phyloP scores from a whole-genome alignment of 768 basidiomycete species.

The Lactifluus subvellereus region DNA sequence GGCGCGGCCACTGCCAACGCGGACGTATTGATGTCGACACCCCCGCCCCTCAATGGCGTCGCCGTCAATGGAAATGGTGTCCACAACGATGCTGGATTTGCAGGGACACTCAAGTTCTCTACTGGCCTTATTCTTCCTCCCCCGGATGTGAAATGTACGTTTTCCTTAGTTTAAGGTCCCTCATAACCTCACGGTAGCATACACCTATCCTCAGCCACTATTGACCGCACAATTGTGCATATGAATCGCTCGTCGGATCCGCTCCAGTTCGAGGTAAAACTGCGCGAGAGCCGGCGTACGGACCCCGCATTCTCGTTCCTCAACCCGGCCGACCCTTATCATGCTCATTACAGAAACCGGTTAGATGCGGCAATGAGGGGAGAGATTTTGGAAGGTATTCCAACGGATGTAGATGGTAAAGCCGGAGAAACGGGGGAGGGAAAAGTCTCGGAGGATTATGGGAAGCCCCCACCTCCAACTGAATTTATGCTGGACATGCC shows the following conservation, averaged over 20 bases:
- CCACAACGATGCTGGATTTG: constrained; percentile 31
- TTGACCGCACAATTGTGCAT: constrained; percentile 89
- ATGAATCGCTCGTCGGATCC: constrained; percentile 94
- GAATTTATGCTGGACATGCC: constrained; percentile 86
- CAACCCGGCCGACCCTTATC: constrained; percentile 94
- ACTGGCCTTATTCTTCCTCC: constrained; percentile 92
- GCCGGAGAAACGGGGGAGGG: constrained; percentile 5
- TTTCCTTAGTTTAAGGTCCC: neutral
- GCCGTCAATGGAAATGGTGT: constrained; percentile 40
- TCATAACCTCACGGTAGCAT: neutral
- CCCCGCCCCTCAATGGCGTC: constrained; percentile 38
- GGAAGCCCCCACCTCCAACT: constrained; percentile 68
- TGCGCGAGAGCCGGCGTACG: constrained; percentile 90
- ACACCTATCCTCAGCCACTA: constrained; percentile 55
- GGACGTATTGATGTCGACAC: neutral
- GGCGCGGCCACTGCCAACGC: constrained; percentile 2
- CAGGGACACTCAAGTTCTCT: constrained; percentile 46
- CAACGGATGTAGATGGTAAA: constrained; percentile 26
- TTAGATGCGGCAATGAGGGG: constrained; percentile 79
- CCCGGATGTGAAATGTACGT: constrained; percentile 88
- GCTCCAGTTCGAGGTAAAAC: constrained; percentile 91
- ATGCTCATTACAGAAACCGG: constrained; percentile 94
- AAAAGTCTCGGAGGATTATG: constrained; percentile 44
- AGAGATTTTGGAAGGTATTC: constrained; percentile 58
- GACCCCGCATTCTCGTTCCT: constrained; percentile 99